phyloP scores from a whole-genome alignment of 1,284 basidiomycete species.

The Coniferiporia sulphurascens region DNA sequence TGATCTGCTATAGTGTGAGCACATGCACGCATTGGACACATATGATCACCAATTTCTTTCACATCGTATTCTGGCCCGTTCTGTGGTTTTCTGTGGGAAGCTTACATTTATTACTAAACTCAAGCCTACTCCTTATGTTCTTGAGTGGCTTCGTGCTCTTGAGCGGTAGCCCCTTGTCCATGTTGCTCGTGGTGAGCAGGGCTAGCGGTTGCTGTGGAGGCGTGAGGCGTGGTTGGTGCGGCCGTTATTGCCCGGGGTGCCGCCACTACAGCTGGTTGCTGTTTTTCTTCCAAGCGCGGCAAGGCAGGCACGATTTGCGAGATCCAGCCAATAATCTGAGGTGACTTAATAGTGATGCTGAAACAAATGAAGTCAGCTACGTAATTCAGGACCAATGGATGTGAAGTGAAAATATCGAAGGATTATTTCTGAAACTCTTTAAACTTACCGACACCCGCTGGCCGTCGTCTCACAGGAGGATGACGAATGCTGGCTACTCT shows the following conservation, averaged over 20 bases:
- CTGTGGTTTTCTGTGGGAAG: not conserved
- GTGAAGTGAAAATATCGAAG: not conserved
- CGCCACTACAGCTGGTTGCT: not conserved
- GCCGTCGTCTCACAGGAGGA: constrained; percentile 1
- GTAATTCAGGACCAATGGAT: not conserved
- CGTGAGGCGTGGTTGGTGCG: not conserved
- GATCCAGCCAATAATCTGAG: constrained; percentile 10
- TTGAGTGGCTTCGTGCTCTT: no score
- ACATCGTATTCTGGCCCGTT: not conserved
- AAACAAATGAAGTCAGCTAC: not conserved
- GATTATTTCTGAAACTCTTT: not conserved
- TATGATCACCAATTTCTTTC: not conserved
- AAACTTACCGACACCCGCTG: constrained; percentile 3
- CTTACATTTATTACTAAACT: no score
- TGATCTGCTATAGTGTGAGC: not conserved
- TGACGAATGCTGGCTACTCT: not conserved
- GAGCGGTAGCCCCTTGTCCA: no score
- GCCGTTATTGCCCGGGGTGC: not conserved
- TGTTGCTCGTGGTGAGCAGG: no score
- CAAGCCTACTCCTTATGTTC: no score
- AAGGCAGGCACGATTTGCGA: constrained; percentile 5
- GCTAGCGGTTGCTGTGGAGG: no score
- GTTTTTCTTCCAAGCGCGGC: not conserved
- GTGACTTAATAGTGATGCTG: constrained; percentile 2
- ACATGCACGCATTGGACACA: not conserved